phyloP scores from a whole-genome alignment of 768 basidiomycete genomes.

The Hypholoma sublateritium region DNA sequence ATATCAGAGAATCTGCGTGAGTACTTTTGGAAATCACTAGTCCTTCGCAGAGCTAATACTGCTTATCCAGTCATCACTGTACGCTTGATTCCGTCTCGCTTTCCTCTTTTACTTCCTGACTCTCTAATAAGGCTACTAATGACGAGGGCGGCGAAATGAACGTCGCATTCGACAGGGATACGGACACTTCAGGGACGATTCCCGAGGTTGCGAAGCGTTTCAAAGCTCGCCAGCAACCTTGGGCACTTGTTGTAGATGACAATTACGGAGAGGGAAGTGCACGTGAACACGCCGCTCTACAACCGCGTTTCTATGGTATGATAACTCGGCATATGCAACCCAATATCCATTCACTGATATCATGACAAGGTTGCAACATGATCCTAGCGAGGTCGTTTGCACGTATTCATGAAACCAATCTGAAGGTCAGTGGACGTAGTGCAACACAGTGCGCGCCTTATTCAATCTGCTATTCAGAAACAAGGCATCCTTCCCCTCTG shows the following conservation, averaged over 20 bases:
- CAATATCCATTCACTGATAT: background rate
- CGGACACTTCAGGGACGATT: constrained; percentile 71
- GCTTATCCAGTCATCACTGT: constrained; percentile 76
- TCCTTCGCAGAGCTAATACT: background rate
- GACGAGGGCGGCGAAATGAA: constrained; percentile 96
- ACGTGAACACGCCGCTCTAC: constrained; percentile 95
- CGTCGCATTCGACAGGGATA: constrained; percentile 79
- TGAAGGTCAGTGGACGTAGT: constrained; percentile 59
- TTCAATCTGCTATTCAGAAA: constrained; percentile 55
- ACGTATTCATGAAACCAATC: constrained; percentile 96
- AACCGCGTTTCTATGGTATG: constrained; percentile 90
- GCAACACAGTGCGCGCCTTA: background rate
- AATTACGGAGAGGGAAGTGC: constrained; percentile 99
- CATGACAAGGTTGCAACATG: constrained; percentile 67
- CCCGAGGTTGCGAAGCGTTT: constrained; percentile 89
- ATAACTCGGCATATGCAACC: background rate
- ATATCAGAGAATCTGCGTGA: constrained; percentile 93
- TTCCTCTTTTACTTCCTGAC: background rate
- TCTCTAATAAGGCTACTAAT: constrained; percentile 69
- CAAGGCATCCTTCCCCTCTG: constrained; percentile 97
- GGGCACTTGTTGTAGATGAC: constrained; percentile 93
- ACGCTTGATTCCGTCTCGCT: constrained; percentile 13
- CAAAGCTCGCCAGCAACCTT: constrained; percentile 80
- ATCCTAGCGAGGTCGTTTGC: constrained; percentile 94
- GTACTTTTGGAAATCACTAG: constrained; percentile 26